Evolutionary conservation across 768 basidiomycete genomes (phyloP).

Genomic region (Megacollybia marginata): DNA sequence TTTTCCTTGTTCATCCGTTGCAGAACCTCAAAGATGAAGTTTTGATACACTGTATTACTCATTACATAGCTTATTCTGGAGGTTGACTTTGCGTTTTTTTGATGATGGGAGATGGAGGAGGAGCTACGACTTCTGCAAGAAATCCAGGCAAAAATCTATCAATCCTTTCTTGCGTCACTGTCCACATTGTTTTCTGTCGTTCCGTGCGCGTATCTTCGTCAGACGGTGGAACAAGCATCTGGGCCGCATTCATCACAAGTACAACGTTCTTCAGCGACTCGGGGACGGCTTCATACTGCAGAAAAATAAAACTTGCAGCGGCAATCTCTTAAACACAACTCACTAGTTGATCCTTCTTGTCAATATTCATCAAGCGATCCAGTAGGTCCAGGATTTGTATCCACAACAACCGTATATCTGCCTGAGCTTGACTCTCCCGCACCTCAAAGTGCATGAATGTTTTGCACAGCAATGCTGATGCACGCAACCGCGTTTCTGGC

Average conservation of each 20-base stretch:
- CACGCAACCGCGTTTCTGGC: slow-evolving; percentile 84
- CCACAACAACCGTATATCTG: slow-evolving; percentile 74
- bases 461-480: slow-evolving; percentile 88
- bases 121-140: slow-evolving; percentile 60
- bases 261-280: slow-evolving; percentile 97
- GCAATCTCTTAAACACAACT: slow-evolving; percentile 20
- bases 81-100: not conserved
- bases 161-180: slow-evolving; percentile 76
- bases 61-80: not conserved
- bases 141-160: slow-evolving; percentile 92
- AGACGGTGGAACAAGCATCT: slow-evolving; percentile 68
- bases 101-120: not conserved
- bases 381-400: slow-evolving; percentile 83
- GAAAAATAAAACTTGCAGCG: too few species aligned
- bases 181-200: slow-evolving; percentile 71
- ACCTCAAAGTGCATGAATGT: slow-evolving; percentile 91
- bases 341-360: slow-evolving; percentile 83
- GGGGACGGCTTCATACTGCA: slow-evolving; percentile 87
- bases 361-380: slow-evolving; percentile 82
- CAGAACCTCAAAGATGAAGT: slow-evolving; percentile 62
- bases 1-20: slow-evolving; percentile 1
- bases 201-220: slow-evolving; percentile 44
- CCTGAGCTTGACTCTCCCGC: slow-evolving; percentile 49
- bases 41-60: slow-evolving; percentile 24
- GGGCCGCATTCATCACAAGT: slow-evolving; percentile 90